A percentile compares a stretch with the other conserved stretches of the same genome.
These are phyloP conservation scores for Amanita subjunquillea DNA, from an alignment of 768 basidiomycete species.

Conservation along the genomic window DNA sequence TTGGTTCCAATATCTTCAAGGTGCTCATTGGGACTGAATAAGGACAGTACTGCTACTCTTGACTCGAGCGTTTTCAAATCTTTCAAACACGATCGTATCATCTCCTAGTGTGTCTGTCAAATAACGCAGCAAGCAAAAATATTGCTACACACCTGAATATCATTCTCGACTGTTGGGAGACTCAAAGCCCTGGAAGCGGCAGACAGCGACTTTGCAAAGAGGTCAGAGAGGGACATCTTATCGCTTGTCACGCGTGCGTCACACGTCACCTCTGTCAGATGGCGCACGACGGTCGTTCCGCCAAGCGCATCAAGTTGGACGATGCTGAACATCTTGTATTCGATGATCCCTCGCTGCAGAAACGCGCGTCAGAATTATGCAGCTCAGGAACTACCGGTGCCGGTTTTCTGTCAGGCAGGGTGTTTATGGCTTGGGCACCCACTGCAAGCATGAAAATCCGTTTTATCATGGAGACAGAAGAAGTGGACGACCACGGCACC, in stretches of 20 bases:
- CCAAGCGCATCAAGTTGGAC: constrained; percentile 12
- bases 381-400: constrained; percentile 17
- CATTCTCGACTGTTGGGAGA: constrained; percentile 30
- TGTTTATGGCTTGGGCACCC: constrained; percentile 36
- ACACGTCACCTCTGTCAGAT: not conserved
- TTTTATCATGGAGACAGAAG: constrained; percentile 19
- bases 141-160: constrained; percentile 26
- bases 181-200: constrained; percentile 27
- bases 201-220: constrained; percentile 26
- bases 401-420: constrained; percentile 29
- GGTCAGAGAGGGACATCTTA: constrained; percentile 21
- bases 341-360: constrained; percentile 16
- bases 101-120: constrained; percentile 29
- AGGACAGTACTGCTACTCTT: constrained; percentile 46
- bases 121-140: not conserved
- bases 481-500: constrained; percentile 8
- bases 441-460: constrained; percentile 16
- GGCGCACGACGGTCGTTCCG: not conserved
- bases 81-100: constrained; percentile 41
- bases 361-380: constrained; percentile 22
- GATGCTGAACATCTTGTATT: constrained; percentile 8
- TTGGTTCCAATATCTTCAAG: constrained; percentile 75
- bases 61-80: constrained; percentile 46
- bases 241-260: constrained; percentile 3
- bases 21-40: constrained; percentile 80